phyloP scores from a whole-genome alignment of 208 protist genomes.

The Leishmania martiniquensis region DNA sequence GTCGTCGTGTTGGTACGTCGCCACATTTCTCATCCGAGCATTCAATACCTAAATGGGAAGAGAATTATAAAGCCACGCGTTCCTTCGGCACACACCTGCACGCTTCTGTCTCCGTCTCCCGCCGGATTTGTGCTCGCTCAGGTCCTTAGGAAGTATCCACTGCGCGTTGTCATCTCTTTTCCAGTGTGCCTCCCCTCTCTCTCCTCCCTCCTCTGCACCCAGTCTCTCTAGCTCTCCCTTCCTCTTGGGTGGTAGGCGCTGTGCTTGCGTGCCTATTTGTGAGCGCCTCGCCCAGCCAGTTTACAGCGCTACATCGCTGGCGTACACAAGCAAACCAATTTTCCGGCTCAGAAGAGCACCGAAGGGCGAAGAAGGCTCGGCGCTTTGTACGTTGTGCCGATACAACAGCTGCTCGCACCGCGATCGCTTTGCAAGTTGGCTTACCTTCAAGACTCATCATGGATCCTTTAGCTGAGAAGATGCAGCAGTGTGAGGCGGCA shows the following conservation, averaged over 20 bases:
- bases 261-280: background rate
- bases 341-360: background rate
- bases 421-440: background rate
- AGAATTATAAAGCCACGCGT: no score
- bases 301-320: background rate
- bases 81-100: background rate
- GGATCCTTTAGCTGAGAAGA: background rate
- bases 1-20: background rate
- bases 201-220: background rate
- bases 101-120: background rate
- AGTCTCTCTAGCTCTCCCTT: background rate
- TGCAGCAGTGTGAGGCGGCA: conserved; percentile 23
- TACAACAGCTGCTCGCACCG: no score
- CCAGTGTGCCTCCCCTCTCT: background rate
- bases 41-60: no score
- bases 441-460: conserved; percentile 1
- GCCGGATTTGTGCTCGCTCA: background rate
- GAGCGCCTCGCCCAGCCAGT: background rate
- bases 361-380: background rate
- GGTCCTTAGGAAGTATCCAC: background rate
- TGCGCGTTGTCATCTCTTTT: background rate
- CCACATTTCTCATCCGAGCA: no score
- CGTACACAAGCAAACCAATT: background rate
- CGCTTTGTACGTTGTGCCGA: background rate
- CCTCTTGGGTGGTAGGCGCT: background rate